Percentiles rank a stretch among this genome's conserved stretches.
Evolutionary conservation across 139 green algal genomes (phyloP).

Genomic region (Trebouxia sp.): DNA sequence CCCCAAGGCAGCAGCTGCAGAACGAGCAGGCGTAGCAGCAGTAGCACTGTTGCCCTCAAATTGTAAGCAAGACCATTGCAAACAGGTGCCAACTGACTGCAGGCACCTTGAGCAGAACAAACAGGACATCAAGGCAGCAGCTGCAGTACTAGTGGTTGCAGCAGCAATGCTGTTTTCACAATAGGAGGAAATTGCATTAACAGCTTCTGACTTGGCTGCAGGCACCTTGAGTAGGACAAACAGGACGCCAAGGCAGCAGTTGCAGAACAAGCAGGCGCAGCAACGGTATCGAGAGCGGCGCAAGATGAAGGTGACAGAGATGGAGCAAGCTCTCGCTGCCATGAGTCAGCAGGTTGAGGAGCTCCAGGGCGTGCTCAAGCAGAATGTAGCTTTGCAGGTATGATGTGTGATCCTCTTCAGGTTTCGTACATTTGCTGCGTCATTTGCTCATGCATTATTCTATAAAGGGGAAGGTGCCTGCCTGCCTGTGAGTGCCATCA

Average conservation of each 20-base stretch:
- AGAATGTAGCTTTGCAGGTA: slow-evolving; percentile 35
- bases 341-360: slow-evolving; percentile 27
- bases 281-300: slow-evolving; percentile 37
- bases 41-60: background rate
- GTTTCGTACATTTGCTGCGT: background rate
- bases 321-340: slow-evolving; percentile 26
- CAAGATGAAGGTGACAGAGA: slow-evolving; percentile 37
- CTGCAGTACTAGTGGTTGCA: slow-evolving; percentile 40
- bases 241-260: slow-evolving; percentile 34
- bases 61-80: background rate
- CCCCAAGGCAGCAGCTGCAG: background rate
- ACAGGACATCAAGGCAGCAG: slow-evolving; percentile 36
- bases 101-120: slow-evolving; percentile 29
- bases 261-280: slow-evolving; percentile 45
- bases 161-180: too few species aligned
- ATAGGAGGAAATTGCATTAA: too few species aligned
- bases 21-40: background rate
- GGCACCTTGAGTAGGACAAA: slow-evolving; percentile 31
- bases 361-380: slow-evolving; percentile 26
- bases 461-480: too few species aligned
- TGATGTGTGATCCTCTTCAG: background rate
- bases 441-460: too few species aligned
- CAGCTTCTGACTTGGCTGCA: background rate
- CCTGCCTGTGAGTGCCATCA: too few species aligned
- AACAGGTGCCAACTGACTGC: background rate